Evolutionary conservation across 176 grass and related monocot genomes (phyloP), one percentile per base, ranked within the genome.

Genomic region (Sorghum bicolor): DNA sequence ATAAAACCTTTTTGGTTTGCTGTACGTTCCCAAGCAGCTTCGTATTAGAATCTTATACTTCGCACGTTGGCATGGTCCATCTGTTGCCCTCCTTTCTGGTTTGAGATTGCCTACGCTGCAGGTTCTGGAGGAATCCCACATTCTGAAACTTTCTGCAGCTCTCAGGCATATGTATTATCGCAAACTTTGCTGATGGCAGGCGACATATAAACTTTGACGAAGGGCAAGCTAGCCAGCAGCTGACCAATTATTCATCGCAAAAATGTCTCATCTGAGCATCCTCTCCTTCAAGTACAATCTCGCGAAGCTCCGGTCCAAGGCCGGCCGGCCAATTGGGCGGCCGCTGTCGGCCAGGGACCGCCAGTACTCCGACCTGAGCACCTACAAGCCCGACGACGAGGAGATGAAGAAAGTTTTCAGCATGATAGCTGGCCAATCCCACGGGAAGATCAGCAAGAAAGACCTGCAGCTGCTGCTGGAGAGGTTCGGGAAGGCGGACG

Each of bases 281-380:
- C 84, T 99, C 39, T 81, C 47, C 77, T 94, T 99, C 87, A 86
- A 86, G 26, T 92, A 98, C 83, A 90, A 92, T 50, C 45, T 95
- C 11, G 84, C 38, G 2, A 95, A 92, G 82, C 83, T 81, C 41
- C 48, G 55, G 47, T 70, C 32, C 74, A 92, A 80, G 39, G 22
- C 72, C 22, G 20, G 31, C 39, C 79, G 55, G 48, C 40, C 67
- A n/a, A 31, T 64, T 0, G 65, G 55, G 1, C 83, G 77, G 74
- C 45, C 69, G 47, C 74, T 80, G 13, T 88, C 93, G 0, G 20
- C 33, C 32, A 76, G 72, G 61, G 91, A 92, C 50, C 33, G 83
- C 29, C 83, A 94, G 64, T 44, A 36, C 69, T 92, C 91, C 0
- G 93, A 96, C 69, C n/a, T 92, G 60, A 78, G 62, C 10, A 50